phyloP scores from a whole-genome alignment of 2,329 filamentous ascomycete genomes.

The Ascochyta clinopodiicola region DNA sequence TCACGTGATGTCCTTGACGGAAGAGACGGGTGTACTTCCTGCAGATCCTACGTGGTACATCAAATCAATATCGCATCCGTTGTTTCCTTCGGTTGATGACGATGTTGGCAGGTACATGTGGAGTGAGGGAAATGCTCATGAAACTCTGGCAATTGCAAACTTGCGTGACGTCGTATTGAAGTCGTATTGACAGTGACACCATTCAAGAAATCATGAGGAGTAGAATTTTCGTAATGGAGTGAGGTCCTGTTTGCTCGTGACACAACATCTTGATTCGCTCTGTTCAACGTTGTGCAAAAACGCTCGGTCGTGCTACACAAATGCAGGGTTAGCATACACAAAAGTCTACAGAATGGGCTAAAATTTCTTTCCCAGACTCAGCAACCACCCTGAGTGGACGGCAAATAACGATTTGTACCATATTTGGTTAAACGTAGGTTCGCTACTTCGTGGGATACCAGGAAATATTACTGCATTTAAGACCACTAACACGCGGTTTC shows the following conservation, averaged over 20 bases:
- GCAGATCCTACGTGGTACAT: not conserved
- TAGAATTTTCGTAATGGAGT: not conserved
- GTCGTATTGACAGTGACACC: not conserved
- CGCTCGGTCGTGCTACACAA: not conserved
- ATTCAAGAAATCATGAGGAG: not conserved
- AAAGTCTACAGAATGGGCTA: not conserved
- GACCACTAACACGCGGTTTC: too few species aligned
- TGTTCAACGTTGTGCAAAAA: conserved; percentile 10
- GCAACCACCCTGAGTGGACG: not conserved
- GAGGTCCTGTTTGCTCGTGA: not conserved
- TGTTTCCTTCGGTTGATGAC: not conserved
- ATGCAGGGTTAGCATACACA: not conserved
- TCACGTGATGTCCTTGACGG: conserved; percentile 13
- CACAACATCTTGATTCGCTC: conserved; percentile 1
- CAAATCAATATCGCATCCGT: conserved; percentile 4
- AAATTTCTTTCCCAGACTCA: not conserved
- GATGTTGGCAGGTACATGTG: not conserved
- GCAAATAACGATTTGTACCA: not conserved
- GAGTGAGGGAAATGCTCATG: not conserved
- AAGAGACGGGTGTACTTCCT: not conserved
- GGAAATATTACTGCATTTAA: not conserved
- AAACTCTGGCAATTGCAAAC: not conserved
- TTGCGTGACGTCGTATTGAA: not conserved
- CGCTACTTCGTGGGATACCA: not conserved
- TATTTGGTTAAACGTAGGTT: not conserved